Evolutionary conservation across 352 stramenopile species (phyloP).

Genomic region (Phytophthora capsici): DNA sequence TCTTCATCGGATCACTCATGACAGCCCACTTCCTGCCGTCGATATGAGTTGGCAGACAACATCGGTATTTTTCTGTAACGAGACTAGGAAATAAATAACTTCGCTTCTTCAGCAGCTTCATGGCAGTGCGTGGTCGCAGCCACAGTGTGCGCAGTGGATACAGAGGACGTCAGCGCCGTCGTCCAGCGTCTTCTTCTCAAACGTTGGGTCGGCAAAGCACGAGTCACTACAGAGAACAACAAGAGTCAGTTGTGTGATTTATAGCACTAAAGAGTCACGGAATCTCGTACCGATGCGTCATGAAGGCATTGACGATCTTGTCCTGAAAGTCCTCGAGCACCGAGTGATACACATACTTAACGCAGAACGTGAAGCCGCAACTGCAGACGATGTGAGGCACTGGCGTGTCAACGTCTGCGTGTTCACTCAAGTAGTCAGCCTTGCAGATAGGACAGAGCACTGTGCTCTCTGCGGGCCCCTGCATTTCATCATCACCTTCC

Average conservation of each 20-base stretch:
- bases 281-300: constrained; percentile 56
- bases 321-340: constrained; percentile 71
- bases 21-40: constrained; percentile 93
- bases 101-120: constrained; percentile 16
- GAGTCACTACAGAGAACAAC: constrained; percentile 37
- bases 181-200: constrained; percentile 35
- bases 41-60: constrained; percentile 45
- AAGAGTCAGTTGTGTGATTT: constrained; percentile 8
- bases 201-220: constrained; percentile 56
- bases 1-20: constrained; percentile 93
- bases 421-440: constrained; percentile 39
- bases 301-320: constrained; percentile 58
- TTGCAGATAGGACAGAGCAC: constrained; percentile 64
- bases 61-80: constrained; percentile 3
- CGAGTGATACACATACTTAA: constrained; percentile 56
- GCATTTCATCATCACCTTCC: constrained; percentile 4
- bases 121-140: constrained; percentile 39
- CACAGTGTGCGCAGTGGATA: constrained; percentile 47
- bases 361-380: constrained; percentile 63
- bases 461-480: not conserved
- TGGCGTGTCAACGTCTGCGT: not conserved
- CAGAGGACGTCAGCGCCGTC: constrained; percentile 43
- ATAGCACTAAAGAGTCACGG: too few species aligned
- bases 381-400: constrained; percentile 44
- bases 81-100: constrained; percentile 41